Evolutionary conservation across 2,329 filamentous ascomycete genomes (phyloP), one percentile per base, ranked within the genome.

Genomic region (Dothideomycetes sp.): DNA sequence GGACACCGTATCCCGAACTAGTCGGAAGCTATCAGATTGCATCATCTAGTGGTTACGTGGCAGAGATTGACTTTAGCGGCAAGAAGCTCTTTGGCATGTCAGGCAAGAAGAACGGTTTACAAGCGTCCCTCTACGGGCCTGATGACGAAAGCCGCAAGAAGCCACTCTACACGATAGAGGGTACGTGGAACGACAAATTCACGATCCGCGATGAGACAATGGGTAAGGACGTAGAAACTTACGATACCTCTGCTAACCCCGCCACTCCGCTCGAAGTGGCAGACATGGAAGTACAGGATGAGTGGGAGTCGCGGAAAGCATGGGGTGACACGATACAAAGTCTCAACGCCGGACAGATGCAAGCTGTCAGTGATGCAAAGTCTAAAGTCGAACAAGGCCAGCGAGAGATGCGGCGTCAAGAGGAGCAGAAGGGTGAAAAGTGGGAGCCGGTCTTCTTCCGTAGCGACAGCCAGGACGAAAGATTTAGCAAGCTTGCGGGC

Each of bases 221-320:
- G 14, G 59, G 54, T 5, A 45, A 56, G 15, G 48, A 56, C 15
- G 46, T 66, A 5, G 63, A 67, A 31, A 53, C 46, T 1, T 62
- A 60, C 39, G 54, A 61, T 36, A 52, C 54, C 5, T 48, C 48
- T 8, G 41, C 49, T 3, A 9, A 50, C 48, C n/a, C 27, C 44
- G 22, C 50, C 43, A 14, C 50, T 54, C 30, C 44, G 42, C n/a
- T 51, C 52, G 14, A 43, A 9, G 33, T 44, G 1, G 38, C 44
- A 4, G 19, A 14, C 4, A 32, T 37, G 4, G 49, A 56, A 1
- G 46, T 62, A 19, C 63, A 68, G 40, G 64, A 67, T 49, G 57
- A 62, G 0, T 68, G 63, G 63, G 65, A 68, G 45, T 61, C 60
- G 16, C 49, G 63, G 12, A 61, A 53, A 44, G 64, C 64, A 4